Percentiles rank a stretch among this genome's conserved stretches.
Evolutionary conservation across 2,329 filamentous ascomycete genomes (phyloP).

Genomic region (Sarocladium oryzae): DNA sequence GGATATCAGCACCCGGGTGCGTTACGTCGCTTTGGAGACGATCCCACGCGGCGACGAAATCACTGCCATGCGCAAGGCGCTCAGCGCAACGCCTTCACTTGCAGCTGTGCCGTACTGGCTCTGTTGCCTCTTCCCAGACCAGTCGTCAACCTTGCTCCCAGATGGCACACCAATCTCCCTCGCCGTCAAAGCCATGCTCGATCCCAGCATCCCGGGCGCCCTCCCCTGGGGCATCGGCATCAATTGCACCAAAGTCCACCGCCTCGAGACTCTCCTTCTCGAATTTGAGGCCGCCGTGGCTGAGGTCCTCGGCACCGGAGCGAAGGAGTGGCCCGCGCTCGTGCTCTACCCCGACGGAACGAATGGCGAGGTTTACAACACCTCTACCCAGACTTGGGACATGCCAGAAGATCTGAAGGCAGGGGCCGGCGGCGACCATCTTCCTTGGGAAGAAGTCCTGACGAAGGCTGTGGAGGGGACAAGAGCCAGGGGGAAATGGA

Average conservation of each 20-base stretch:
- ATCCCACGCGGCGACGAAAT: conserved; percentile 58
- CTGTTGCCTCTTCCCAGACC: conserved; percentile 53
- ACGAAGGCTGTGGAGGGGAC: conserved; percentile 32
- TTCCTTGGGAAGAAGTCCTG: conserved; percentile 41
- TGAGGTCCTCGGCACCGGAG: conserved; percentile 27
- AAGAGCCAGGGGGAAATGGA: conserved; percentile 32
- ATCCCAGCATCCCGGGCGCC: conserved; percentile 15
- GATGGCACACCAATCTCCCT: conserved; percentile 42
- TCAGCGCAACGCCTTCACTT: conserved; percentile 22
- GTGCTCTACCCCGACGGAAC: conserved; percentile 65
- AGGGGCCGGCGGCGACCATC: conserved; percentile 12
- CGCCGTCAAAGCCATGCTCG: conserved; percentile 32
- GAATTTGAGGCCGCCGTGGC: conserved; percentile 45
- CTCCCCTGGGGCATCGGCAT: conserved; percentile 58
- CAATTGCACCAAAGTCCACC: conserved; percentile 62
- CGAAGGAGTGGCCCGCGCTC: conserved; percentile 42
- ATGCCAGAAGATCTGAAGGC: conserved; percentile 20
- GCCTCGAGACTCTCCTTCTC: conserved; percentile 48
- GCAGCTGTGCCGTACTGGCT: conserved; percentile 49
- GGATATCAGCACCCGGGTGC: conserved; percentile 33
- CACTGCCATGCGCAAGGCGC: conserved; percentile 43
- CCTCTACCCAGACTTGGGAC: conserved; percentile 54
- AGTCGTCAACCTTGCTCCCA: conserved; percentile 32
- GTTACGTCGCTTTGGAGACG: conserved; percentile 59
- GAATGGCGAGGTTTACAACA: conserved; percentile 62